phyloP scores from a whole-genome alignment of 805 yeast species.

The Candida chilensis region DNA sequence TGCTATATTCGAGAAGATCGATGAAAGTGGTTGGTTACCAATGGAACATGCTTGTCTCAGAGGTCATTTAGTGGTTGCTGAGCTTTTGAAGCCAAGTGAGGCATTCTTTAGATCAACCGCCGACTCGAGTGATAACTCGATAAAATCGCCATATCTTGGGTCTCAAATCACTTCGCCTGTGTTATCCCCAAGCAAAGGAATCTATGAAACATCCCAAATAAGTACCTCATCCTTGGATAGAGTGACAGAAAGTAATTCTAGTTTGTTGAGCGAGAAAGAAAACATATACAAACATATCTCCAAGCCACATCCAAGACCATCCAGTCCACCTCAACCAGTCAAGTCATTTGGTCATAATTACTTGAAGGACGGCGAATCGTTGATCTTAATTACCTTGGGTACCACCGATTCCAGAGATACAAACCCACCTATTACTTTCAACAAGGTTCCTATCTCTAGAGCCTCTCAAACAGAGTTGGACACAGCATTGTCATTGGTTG shows the following conservation, averaged over 20 bases:
- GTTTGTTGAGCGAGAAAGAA: too few relatives aligned
- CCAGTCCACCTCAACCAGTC: constrained; percentile 39
- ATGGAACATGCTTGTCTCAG: constrained; percentile 91
- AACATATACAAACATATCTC: too few relatives aligned
- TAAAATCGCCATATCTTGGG: too few relatives aligned
- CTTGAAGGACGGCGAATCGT: constrained; percentile 51
- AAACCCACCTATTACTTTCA: constrained; percentile 54
- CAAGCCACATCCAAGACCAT: neutral
- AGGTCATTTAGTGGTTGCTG: constrained; percentile 72
- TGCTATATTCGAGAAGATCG: constrained; percentile 48
- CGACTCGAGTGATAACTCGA: too few relatives aligned
- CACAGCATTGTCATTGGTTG: constrained; percentile 72
- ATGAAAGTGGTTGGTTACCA: constrained; percentile 95
- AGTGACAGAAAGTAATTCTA: too few relatives aligned
- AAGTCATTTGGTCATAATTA: constrained; percentile 84
- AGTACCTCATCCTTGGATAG: too few relatives aligned
- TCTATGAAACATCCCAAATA: too few relatives aligned
- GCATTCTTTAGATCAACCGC: too few relatives aligned
- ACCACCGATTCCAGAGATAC: constrained; percentile 67
- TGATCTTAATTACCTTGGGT: constrained; percentile 79
- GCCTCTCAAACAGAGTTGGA: constrained; percentile 79
- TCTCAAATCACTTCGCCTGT: too few relatives aligned
- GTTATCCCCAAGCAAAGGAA: too few relatives aligned
- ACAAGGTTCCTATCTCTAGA: constrained; percentile 66
- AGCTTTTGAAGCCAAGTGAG: constrained; percentile 51